Evolutionary conservation across 1,139 yeast species (phyloP).

Genomic region (Sugiyamaella grinbergsii): DNA sequence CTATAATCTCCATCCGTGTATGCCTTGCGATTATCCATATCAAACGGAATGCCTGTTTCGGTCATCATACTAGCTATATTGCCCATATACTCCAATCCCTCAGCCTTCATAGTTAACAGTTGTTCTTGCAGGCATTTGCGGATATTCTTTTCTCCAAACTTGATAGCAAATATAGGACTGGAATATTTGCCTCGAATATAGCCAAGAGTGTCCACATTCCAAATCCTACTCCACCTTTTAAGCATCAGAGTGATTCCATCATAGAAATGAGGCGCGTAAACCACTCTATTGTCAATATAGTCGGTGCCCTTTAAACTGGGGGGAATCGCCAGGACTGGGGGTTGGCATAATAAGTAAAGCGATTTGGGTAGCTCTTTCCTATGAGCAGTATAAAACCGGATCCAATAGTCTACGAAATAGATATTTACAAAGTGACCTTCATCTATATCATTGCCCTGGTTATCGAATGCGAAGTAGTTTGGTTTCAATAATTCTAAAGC

Average conservation of each 20-base stretch:
- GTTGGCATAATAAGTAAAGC: constrained; percentile 68
- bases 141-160: constrained; percentile 74
- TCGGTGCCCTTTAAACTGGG: constrained; percentile 60
- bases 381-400: constrained; percentile 51
- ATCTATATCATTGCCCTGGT: constrained; percentile 50
- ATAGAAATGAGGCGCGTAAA: constrained; percentile 81
- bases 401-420: constrained; percentile 62
- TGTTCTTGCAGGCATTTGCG: constrained; percentile 68
- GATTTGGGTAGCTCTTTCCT: constrained; percentile 50
- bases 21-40: constrained; percentile 75
- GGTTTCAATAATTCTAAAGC: constrained; percentile 46
- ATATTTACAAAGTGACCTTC: constrained; percentile 63
- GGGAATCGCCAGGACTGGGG: constrained; percentile 81
- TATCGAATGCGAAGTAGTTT: constrained; percentile 52
- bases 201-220: constrained; percentile 83
- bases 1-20: constrained; percentile 61
- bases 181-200: constrained; percentile 70
- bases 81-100: constrained; percentile 62
- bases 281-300: constrained; percentile 62
- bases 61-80: constrained; percentile 71
- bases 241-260: constrained; percentile 90
- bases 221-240: constrained; percentile 61
- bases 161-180: constrained; percentile 74
- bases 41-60: constrained; percentile 93
- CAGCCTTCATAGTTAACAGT: constrained; percentile 61